Evolutionary conservation across 805 yeast species (phyloP), one percentile per base, ranked within the genome.

Genomic region (Starmerella apicola): DNA sequence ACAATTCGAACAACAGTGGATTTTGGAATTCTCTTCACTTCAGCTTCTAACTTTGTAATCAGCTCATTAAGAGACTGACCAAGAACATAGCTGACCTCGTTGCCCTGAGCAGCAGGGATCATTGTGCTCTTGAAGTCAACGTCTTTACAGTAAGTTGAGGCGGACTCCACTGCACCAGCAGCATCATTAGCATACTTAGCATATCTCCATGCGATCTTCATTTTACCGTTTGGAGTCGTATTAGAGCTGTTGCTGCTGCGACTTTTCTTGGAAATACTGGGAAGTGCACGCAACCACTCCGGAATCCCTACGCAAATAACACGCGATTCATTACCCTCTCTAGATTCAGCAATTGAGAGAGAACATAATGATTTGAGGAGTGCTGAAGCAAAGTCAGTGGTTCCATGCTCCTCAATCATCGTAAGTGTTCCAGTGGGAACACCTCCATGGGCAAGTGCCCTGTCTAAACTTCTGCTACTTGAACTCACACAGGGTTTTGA

Each of bases 131-230:
- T 15, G 46, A 32, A 18, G 52, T 45, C 13, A 6, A 47, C 46
- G 32, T 44, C 47, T 9, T 35, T 47, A 24, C 55, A 41, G 41
- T 51, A 54, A 38, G 52, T 27, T 27, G 55, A 56, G 33, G 55
- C 33, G 3, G 16, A 19, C 15, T 34, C 40, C 10, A 35, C 32
- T 4, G 10, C 32, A 19, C 18, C 19, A 51, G 16, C 32, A 15
- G 38, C 12, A 16, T 49, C 58, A 15, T 17, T 48, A 56, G 38
- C 53, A 50, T 41, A 48, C 33, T 39, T 66, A 0, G 88, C 91
- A 54, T 86, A 86, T 52, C 96, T 71, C 97, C 97, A 86, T 1
- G 97, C 96, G 50, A 86, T 86, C 55, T 78, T 81, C 68, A 86
- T 63, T 48, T 78, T 45, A 37, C 41, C 43, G 10, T 35, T 35